These are phyloP conservation scores for Tricholoma bakamatsutake DNA, from an alignment of 768 basidiomycete genomes.

Conservation along the genomic window DNA sequence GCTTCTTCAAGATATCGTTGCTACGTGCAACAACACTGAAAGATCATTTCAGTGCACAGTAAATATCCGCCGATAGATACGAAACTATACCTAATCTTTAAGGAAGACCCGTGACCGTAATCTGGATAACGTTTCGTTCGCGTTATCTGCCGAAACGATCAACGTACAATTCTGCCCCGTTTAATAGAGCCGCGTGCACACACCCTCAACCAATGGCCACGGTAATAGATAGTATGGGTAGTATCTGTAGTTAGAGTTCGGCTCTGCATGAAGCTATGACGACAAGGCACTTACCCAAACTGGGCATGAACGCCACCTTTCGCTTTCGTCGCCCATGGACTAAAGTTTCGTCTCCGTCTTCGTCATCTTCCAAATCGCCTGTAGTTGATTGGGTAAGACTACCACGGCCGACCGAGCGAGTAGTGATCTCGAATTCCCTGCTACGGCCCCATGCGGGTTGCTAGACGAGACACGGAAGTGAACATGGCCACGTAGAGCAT, in stretches of 20 bases:
- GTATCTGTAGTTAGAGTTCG: conserved; percentile 45
- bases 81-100: conserved; percentile 68
- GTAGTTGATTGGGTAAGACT: conserved; percentile 61
- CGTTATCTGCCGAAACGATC: conserved; percentile 51
- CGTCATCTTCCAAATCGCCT: conserved; percentile 79
- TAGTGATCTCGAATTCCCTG: conserved; percentile 87
- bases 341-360: conserved; percentile 50
- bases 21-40: conserved; percentile 79
- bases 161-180: conserved; percentile 5
- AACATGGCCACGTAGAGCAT: not conserved
- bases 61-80: conserved; percentile 11
- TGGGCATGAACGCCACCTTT: conserved; percentile 83
- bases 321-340: conserved; percentile 70
- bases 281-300: conserved; percentile 49
- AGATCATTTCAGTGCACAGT: not conserved
- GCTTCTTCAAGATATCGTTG: conserved; percentile 82
- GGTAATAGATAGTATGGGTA: conserved; percentile 86
- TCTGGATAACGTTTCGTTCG: conserved; percentile 73
- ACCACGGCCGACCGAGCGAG: conserved; percentile 61
- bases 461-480: conserved; percentile 30
- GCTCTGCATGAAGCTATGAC: not conserved
- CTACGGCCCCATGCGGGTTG: conserved; percentile 90
- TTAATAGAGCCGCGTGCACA: conserved; percentile 17
- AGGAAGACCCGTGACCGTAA: conserved; percentile 63
- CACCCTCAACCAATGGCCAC: conserved; percentile 83